Conservation (phyloP, 1,284 basidiomycete species). For the Porphyrellus sp. region DNA sequence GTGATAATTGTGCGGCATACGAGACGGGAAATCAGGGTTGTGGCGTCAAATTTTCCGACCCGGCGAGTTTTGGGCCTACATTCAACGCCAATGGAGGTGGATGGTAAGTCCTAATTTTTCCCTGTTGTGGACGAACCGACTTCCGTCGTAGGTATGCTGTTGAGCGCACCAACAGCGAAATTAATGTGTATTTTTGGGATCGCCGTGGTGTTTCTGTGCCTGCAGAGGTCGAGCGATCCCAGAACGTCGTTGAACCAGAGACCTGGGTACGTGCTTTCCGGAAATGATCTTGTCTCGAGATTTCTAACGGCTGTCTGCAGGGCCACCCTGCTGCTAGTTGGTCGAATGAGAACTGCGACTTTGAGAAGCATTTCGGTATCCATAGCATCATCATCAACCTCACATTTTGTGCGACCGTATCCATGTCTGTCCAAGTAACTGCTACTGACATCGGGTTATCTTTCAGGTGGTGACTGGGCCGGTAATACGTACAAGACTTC, state of each 20-base stretch:
- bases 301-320: constrained; percentile 18
- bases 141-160: constrained; percentile 22
- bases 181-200: constrained; percentile 28
- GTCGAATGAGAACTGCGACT: constrained; percentile 33
- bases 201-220: constrained; percentile 17
- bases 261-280: constrained; percentile 21
- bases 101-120: constrained; percentile 27
- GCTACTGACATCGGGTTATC: background rate
- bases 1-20: constrained; percentile 25
- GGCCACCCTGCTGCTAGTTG: constrained; percentile 38
- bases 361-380: constrained; percentile 30
- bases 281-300: background rate
- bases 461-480: constrained; percentile 42
- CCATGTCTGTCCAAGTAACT: background rate
- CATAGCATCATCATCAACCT: constrained; percentile 43
- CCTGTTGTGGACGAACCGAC: constrained; percentile 1
- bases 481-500: constrained; percentile 33
- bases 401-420: constrained; percentile 33
- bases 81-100: constrained; percentile 44
- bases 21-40: constrained; percentile 44
- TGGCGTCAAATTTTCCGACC: constrained; percentile 38
- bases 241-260: constrained; percentile 14
- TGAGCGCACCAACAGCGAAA: constrained; percentile 18
- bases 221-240: constrained; percentile 8
- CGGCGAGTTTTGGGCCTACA: constrained; percentile 35